Evolutionary conservation across 2,329 filamentous ascomycete species (phyloP).

Genomic region (Aspergillus fructus): DNA sequence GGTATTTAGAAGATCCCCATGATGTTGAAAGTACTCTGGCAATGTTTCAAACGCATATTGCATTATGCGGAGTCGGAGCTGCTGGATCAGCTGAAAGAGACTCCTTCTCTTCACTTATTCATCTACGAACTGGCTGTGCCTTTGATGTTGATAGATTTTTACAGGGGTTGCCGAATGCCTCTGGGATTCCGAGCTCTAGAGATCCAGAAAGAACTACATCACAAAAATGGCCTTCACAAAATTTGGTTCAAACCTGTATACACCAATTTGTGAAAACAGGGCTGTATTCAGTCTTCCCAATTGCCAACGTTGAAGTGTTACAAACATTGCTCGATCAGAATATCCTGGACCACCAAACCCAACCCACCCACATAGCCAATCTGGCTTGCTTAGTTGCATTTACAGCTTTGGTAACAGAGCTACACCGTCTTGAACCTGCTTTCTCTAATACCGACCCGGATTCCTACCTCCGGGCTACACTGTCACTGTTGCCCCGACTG

Average conservation of each 20-base stretch:
- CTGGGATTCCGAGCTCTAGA: neutral
- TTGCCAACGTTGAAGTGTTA: conserved; percentile 18
- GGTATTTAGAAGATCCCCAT: conserved; percentile 17
- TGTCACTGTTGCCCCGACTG: conserved; percentile 21
- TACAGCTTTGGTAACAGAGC: conserved; percentile 24
- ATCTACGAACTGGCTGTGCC: conserved; percentile 15
- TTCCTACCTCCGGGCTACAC: conserved; percentile 22
- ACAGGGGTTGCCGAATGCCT: conserved; percentile 14
- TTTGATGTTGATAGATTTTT: conserved; percentile 24
- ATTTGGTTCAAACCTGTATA: conserved; percentile 19
- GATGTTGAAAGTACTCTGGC: conserved; percentile 19
- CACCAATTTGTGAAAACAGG: conserved; percentile 20
- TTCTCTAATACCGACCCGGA: conserved; percentile 23
- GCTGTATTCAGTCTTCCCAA: conserved; percentile 26
- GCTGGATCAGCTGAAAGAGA: conserved; percentile 18
- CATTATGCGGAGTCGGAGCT: conserved; percentile 20
- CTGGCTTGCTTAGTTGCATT: conserved; percentile 23
- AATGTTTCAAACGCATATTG: conserved; percentile 22
- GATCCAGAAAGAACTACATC: conserved; percentile 1
- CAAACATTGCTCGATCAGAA: conserved; percentile 9
- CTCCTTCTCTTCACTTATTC: conserved; percentile 17
- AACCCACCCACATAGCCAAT: neutral
- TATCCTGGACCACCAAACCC: neutral
- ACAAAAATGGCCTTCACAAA: conserved; percentile 18
- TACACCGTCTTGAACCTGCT: conserved; percentile 21